Evolutionary conservation across 495 filamentous ascomycete species (phyloP).

Genomic region (Lindgomyces ingoldianus): DNA sequence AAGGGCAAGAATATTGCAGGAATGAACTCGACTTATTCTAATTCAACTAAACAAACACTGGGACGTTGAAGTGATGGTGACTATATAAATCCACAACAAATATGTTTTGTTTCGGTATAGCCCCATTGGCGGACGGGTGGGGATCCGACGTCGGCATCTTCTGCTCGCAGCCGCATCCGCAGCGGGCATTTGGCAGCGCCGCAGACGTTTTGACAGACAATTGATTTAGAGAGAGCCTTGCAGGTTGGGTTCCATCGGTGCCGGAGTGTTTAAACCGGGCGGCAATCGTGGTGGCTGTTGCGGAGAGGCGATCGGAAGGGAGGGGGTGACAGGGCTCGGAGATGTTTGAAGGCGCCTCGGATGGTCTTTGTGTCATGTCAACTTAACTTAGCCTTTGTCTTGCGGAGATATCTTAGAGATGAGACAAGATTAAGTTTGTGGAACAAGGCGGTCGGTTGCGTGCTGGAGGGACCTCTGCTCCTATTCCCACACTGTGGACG

Average conservation of each 20-base stretch:
- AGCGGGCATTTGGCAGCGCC: not conserved
- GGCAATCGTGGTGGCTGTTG: slow-evolving; percentile 18
- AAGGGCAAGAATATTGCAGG: not conserved
- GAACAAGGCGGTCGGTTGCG: not conserved
- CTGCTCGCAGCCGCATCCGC: not conserved
- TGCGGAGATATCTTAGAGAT: no score
- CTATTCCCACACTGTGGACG: not conserved
- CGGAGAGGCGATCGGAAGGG: slow-evolving; percentile 16
- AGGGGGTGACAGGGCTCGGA: slow-evolving; percentile 21
- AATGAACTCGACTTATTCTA: slow-evolving; percentile 1
- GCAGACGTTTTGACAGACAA: no score
- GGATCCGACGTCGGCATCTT: slow-evolving; percentile 32
- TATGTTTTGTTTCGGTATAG: not conserved
- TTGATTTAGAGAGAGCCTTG: not conserved
- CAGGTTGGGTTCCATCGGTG: slow-evolving; percentile 13
- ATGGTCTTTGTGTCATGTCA: not conserved
- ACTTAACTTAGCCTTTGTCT: not conserved
- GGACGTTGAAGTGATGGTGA: slow-evolving; percentile 15
- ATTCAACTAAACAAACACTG: not conserved
- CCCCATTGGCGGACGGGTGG: slow-evolving; percentile 28
- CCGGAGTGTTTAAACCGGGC: slow-evolving; percentile 23
- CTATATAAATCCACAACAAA: slow-evolving; percentile 30
- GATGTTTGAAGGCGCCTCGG: not conserved
- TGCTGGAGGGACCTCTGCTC: not conserved
- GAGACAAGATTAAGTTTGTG: not conserved